Conservation (phyloP, 164 flowering plant species). For the Tinospora cordifolia region DNA sequence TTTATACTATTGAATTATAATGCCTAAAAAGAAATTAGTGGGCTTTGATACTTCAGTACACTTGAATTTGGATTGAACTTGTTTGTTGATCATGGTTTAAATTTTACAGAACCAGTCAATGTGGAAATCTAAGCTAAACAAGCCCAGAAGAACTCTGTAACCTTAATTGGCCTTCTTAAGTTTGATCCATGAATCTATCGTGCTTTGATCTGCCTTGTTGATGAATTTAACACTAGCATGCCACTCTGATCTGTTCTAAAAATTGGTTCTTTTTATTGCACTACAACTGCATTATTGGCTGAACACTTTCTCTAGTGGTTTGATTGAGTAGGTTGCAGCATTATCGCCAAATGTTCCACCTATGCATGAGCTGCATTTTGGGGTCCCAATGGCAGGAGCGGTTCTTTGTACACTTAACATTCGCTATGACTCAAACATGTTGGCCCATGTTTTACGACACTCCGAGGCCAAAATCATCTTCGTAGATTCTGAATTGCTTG, state of each 20-base stretch:
- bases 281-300: not conserved
- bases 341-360: conserved; percentile 65
- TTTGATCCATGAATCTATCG: too few relatives aligned
- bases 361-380: conserved; percentile 72
- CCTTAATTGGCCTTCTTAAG: too few relatives aligned
- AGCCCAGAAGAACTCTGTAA: too few relatives aligned
- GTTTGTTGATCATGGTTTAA: too few relatives aligned
- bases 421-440: conserved; percentile 45
- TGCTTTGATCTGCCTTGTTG: too few relatives aligned
- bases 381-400: conserved; percentile 72
- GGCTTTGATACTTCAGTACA: too few relatives aligned
- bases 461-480: conserved; percentile 55
- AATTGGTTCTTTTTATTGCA: not conserved
- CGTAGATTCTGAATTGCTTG: conserved; percentile 46
- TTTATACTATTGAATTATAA: too few relatives aligned
- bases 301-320: not conserved
- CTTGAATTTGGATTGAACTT: too few relatives aligned
- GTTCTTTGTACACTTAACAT: conserved; percentile 54
- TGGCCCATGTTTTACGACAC: conserved; percentile 41
- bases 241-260: not conserved
- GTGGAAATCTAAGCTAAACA: too few relatives aligned
- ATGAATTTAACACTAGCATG: too few relatives aligned
- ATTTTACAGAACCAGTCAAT: too few relatives aligned
- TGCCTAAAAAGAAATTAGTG: too few relatives aligned
- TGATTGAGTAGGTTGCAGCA: conserved; percentile 43